These are phyloP conservation scores for Onygenales sp. DNA, from an alignment of 2,329 filamentous ascomycete genomes.

Conservation along the genomic window DNA sequence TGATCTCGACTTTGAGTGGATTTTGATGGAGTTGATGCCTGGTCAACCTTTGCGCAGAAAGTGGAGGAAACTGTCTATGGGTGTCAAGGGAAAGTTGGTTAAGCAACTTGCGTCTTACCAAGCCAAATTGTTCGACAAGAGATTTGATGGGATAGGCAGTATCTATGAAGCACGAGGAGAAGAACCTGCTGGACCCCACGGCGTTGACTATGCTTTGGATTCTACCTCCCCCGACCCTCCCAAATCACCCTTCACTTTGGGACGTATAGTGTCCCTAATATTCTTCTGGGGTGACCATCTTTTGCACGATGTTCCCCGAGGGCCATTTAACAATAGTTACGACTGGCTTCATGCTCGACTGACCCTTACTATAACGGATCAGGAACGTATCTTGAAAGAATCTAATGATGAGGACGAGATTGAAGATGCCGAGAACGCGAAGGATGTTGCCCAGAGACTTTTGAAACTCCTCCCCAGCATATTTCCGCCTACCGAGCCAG, in stretches of 20 bases:
- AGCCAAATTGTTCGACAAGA: constrained; percentile 16
- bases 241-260: constrained; percentile 7
- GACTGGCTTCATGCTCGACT: constrained; percentile 19
- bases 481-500: constrained; percentile 9
- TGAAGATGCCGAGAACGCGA: constrained; percentile 22
- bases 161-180: constrained; percentile 13
- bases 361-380: constrained; percentile 11
- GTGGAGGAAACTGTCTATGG: constrained; percentile 23
- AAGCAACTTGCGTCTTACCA: constrained; percentile 22
- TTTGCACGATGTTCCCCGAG: constrained; percentile 24
- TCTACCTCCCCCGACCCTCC: neutral
- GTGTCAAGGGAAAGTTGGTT: constrained; percentile 24
- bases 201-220: neutral
- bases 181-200: neutral
- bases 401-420: neutral
- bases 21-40: constrained; percentile 15
- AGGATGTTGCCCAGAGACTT: constrained; percentile 20
- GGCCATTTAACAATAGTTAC: constrained; percentile 23
- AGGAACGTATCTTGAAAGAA: constrained; percentile 6
- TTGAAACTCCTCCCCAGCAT: constrained; percentile 21
- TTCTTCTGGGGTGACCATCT: constrained; percentile 28
- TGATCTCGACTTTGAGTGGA: constrained; percentile 18
- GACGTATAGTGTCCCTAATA: constrained; percentile 21
- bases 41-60: neutral
- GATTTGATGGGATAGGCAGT: constrained; percentile 19